A percentile compares a stretch with the other conserved stretches of the same genome.
Evolutionary conservation across 202 grass and related monocot species (phyloP).

Genomic region (Saccharum hybrid): DNA sequence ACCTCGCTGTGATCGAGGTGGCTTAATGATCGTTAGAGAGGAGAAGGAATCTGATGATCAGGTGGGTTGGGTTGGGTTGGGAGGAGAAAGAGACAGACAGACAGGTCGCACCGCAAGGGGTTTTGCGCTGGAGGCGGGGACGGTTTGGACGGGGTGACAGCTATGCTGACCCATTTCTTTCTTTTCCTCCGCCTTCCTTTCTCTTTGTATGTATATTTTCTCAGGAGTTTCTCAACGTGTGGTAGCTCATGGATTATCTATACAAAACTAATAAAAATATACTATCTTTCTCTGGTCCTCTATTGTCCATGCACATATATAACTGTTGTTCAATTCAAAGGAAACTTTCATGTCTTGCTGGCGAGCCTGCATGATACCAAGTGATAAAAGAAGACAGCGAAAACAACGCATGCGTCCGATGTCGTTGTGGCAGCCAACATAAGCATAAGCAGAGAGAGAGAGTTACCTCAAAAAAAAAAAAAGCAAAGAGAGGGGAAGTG

Average conservation of each 20-base stretch:
- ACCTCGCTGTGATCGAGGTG: conserved; percentile 36
- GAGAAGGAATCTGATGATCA: conserved; percentile 28
- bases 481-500: too few relatives aligned
- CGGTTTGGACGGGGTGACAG: conserved; percentile 59
- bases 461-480: too few relatives aligned
- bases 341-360: too few relatives aligned
- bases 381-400: not conserved
- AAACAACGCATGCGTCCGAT: too few relatives aligned
- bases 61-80: not conserved
- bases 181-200: not conserved
- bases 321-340: not conserved
- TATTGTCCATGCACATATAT: too few relatives aligned
- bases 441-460: too few relatives aligned
- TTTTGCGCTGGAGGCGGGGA: conserved; percentile 68
- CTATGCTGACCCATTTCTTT: conserved; percentile 27
- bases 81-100: conserved; percentile 38
- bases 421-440: too few relatives aligned
- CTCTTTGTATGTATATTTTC: not conserved
- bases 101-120: conserved; percentile 42
- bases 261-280: too few relatives aligned
- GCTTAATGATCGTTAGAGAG: conserved; percentile 53
- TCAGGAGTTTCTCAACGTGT: not conserved
- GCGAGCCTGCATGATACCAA: not conserved
- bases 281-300: too few relatives aligned
- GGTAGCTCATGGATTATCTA: too few relatives aligned